phyloP scores from a whole-genome alignment of 73 alveolate genomes.

The Blepharisma stoltei region DNA sequence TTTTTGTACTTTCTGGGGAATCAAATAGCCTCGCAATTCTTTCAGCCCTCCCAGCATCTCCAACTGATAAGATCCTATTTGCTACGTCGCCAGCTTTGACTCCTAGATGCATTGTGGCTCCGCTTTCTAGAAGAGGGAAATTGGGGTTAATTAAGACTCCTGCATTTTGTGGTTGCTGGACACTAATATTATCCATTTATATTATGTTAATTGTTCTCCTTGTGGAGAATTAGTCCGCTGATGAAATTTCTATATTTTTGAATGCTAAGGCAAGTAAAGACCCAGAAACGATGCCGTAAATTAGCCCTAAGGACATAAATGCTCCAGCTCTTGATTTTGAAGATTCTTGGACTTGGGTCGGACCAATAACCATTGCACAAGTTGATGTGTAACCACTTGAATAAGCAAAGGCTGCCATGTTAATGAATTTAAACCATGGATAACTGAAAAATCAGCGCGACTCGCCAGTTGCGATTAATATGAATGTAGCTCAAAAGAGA shows the following conservation, averaged over 20 bases:
- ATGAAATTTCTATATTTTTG: background rate
- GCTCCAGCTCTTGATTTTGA: conserved; percentile 52
- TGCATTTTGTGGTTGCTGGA: background rate
- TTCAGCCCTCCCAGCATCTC: conserved; percentile 38
- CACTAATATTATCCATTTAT: background rate
- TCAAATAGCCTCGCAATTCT: conserved; percentile 40
- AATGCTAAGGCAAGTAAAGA: conserved; percentile 37
- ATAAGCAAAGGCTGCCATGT: conserved; percentile 60
- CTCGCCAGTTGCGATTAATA: conserved; percentile 1
- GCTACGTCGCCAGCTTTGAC: conserved; percentile 36
- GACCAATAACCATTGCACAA: conserved; percentile 57
- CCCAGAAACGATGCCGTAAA: conserved; percentile 58
- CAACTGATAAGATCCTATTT: conserved; percentile 42
- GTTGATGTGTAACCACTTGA: conserved; percentile 63
- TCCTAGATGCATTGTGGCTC: conserved; percentile 27
- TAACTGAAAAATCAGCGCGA: conserved; percentile 47
- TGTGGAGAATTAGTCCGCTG: no score
- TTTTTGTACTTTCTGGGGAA: conserved; percentile 24
- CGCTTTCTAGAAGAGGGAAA: conserved; percentile 30
- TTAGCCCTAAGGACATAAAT: conserved; percentile 42
- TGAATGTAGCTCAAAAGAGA: background rate
- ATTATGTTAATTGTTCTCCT: background rate
- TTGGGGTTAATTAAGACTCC: background rate
- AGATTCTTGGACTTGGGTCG: conserved; percentile 45
- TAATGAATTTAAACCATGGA: conserved; percentile 59